A percentile compares a stretch with the other conserved stretches of the same genome.
phyloP scores from a whole-genome alignment of 495 filamentous ascomycete genomes.

The Aspergillus campestris region DNA sequence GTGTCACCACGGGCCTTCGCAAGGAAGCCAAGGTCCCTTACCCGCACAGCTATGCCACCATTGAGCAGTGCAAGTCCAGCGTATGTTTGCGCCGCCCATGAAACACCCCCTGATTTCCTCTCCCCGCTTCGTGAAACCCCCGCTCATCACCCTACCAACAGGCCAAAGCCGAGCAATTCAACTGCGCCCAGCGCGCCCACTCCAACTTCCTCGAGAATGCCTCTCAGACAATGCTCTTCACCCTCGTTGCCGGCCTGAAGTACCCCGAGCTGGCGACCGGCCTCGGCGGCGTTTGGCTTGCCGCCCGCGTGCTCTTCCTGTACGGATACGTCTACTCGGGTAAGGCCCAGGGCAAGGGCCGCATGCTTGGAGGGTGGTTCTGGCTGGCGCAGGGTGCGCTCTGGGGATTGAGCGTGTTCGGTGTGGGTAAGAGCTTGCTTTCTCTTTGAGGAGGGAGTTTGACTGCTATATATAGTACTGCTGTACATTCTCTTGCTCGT shows the following conservation, averaged over 20 bases:
- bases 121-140: no score
- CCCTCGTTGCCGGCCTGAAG: constrained; percentile 47
- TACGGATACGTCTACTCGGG: constrained; percentile 49
- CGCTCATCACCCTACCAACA: constrained; percentile 10
- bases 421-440: constrained; percentile 29
- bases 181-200: constrained; percentile 67
- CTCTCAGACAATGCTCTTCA: constrained; percentile 46
- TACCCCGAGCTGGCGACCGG: constrained; percentile 47
- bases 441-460: constrained; percentile 4
- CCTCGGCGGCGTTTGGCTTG: constrained; percentile 49
- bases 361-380: constrained; percentile 28
- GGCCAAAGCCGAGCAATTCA: constrained; percentile 43
- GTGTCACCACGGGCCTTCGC: constrained; percentile 38
- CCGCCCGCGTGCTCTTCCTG: constrained; percentile 46
- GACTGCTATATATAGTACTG: no score
- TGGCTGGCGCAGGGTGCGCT: constrained; percentile 38
- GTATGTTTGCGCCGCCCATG: constrained; percentile 14
- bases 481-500: no score
- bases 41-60: constrained; percentile 55
- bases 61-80: constrained; percentile 47
- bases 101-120: no score
- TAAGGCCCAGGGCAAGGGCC: constrained; percentile 40
- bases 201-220: constrained; percentile 62
- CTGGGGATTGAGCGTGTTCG: constrained; percentile 37
- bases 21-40: constrained; percentile 48